Base-by-base conservation (phyloP, 495 filamentous ascomycete genomes). In the Ramalina intermedia region DNA sequence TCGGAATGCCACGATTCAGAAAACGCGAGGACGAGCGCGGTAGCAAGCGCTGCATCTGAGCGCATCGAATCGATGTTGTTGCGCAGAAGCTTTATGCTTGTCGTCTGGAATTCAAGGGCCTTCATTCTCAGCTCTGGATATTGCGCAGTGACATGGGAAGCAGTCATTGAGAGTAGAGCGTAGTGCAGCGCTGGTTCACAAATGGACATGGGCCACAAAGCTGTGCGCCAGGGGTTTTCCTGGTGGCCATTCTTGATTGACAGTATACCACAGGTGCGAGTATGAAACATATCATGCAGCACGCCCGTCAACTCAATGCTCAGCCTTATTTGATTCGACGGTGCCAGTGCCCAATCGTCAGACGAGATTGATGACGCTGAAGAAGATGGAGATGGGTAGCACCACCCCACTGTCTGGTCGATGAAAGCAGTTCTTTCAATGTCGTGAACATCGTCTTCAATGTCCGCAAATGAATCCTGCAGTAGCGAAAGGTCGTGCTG, bases 1-100 rank as follows among this genome's bases (percentile, higher is more conserved):
- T 86, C 76, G 47, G 76, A 75, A 55, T 87, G 83, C 81, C 84
- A 89, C 0, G 80, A 81, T 54, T 89, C 84, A 3, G 81, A 78
- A 59, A 87, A 87, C 7, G 82, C 83, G 13, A 89, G 65, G 0
- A 76, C 80, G 13, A 89, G 65, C 3, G 81, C 84, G 16, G 84
- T 87, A 6, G 84, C 83, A 41, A 89, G 64, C 6, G 83, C 82
- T 12, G 77, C 75, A 51, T 87, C 81, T 2, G 67, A 57, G 27
- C 71, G 68, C 74, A 85, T 84, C 38, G 69, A 70, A 43, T 70
- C 68, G 29, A 85, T 74, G 14, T 74, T 73, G 21, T 70, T 66
- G 16, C 73, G 72, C 37, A 87, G 66, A 46, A 61, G 69, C 23
- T 66, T 69, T 40, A 84, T 76, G 50, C 80, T 83, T 41, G 66